Base-by-base conservation (phyloP, 2,329 filamentous ascomycete genomes). In the Sarocladiaceae sp. region DNA sequence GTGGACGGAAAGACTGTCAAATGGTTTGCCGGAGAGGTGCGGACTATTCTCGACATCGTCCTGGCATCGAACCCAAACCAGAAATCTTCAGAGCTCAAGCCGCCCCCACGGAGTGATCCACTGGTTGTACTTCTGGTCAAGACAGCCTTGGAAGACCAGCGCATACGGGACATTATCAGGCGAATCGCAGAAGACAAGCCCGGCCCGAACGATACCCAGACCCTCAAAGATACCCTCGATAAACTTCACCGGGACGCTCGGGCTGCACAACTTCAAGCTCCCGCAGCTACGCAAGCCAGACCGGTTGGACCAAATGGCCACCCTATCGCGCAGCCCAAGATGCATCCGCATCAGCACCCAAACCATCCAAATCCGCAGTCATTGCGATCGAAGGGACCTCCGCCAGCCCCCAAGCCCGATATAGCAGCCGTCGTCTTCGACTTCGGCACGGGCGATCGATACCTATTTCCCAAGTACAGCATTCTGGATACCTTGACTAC, bases 381-480 rank as follows among this genome's bases (percentile, higher is more conserved):
- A 2, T 63, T 84, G 8, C 77, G 80, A 23, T 83, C 81, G 5
- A 85, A 84, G 58, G 82, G 80, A 0, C 80, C 80, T 1, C 17
- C 47, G 17, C 73, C 77, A 2, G 76, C 76, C 17, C 66, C 74
- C 2, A 83, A 80, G 58, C 78, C 79, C 23, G 84, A 86, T 52
- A 78, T 86, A 39, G 77, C 82, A 1, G 83, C 83, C n/a, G 73
- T 88, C 13, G 80, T 86, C 1, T 80, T 90, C 55, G 85, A 89
- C 58, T 89, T 90, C 64, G 84, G 84, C 29, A 82, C 74, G 2
- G 87, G 87, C 42, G 88, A 93, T 64, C 80, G 88, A 23, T 92
- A 88, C 63, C 71, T 90, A 46, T 92, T 94, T 57, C 89, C 89
- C 2, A 88, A 85, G 58, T 86, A 88, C 63, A 88, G 85, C 66